These are phyloP conservation scores for Lizonia empirigonia DNA, from an alignment of 2,329 filamentous ascomycete species.

Conservation along the genomic window DNA sequence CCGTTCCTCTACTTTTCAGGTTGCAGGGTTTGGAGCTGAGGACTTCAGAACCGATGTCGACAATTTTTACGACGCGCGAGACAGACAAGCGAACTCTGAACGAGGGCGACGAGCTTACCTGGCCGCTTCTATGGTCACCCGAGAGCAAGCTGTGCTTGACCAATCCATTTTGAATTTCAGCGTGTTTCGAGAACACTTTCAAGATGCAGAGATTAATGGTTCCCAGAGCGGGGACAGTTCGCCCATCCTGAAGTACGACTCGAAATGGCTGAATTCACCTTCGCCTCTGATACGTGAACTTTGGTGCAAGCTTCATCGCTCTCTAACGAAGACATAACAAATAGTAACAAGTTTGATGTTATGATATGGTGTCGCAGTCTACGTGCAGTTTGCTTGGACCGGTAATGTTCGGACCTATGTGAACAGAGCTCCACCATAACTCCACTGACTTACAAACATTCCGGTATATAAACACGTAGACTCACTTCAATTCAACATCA, in stretches of 20 bases:
- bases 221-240: background rate
- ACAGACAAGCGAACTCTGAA: background rate
- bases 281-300: conserved; percentile 10
- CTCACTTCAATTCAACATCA: no score
- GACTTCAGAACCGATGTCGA: conserved; percentile 29
- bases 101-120: conserved; percentile 21
- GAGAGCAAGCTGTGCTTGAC: conserved; percentile 21
- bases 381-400: no score
- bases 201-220: conserved; percentile 6
- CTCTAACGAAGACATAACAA: background rate
- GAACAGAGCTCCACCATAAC: no score
- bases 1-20: conserved; percentile 36
- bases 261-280: conserved; percentile 27
- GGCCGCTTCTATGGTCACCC: conserved; percentile 25
- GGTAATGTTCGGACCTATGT: no score
- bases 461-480: no score
- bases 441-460: no score
- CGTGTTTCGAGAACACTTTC: conserved; percentile 18
- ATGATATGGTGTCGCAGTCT: no score
- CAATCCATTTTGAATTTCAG: conserved; percentile 8
- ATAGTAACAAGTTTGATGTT: conserved; percentile 27
- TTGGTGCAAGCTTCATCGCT: conserved; percentile 35
- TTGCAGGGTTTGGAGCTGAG: conserved; percentile 43
- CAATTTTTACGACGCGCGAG: conserved; percentile 26
- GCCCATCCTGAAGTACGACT: conserved; percentile 24